These are phyloP conservation scores for Ramularia endophylla DNA, from an alignment of 2,329 filamentous ascomycete genomes.

Conservation along the genomic window DNA sequence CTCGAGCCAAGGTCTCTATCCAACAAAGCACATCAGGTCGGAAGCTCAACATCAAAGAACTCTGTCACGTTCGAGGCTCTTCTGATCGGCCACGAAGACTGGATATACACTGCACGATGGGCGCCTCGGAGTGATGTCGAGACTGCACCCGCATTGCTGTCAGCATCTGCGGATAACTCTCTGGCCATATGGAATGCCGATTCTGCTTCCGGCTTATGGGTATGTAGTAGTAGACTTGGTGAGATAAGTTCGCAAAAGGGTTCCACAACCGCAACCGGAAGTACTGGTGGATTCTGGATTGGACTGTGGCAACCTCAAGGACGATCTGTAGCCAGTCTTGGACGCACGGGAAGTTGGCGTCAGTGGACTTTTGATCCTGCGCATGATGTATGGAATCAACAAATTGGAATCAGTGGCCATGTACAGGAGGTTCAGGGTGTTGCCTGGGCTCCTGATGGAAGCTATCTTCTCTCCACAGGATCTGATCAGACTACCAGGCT, in stretches of 20 bases:
- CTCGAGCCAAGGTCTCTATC: constrained; percentile 55
- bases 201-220: constrained; percentile 77
- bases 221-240: constrained; percentile 76
- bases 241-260: constrained; percentile 95
- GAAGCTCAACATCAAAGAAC: constrained; percentile 56
- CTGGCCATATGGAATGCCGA: constrained; percentile 91
- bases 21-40: constrained; percentile 81
- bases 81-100: constrained; percentile 92
- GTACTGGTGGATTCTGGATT: constrained; percentile 93
- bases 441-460: constrained; percentile 74
- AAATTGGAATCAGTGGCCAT: constrained; percentile 75
- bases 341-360: constrained; percentile 90
- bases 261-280: constrained; percentile 92
- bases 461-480: constrained; percentile 82
- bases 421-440: constrained; percentile 74
- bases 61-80: constrained; percentile 90
- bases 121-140: constrained; percentile 44
- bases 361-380: constrained; percentile 63
- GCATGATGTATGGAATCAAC: constrained; percentile 67
- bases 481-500: constrained; percentile 89
- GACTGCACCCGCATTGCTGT: constrained; percentile 52
- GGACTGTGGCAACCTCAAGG: constrained; percentile 85
- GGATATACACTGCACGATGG: constrained; percentile 91
- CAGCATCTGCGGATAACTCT: constrained; percentile 92
- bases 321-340: constrained; percentile 69